Base-by-base conservation (phyloP, 106 monocot genomes). In the Phalaenopsis aphrodite region DNA sequence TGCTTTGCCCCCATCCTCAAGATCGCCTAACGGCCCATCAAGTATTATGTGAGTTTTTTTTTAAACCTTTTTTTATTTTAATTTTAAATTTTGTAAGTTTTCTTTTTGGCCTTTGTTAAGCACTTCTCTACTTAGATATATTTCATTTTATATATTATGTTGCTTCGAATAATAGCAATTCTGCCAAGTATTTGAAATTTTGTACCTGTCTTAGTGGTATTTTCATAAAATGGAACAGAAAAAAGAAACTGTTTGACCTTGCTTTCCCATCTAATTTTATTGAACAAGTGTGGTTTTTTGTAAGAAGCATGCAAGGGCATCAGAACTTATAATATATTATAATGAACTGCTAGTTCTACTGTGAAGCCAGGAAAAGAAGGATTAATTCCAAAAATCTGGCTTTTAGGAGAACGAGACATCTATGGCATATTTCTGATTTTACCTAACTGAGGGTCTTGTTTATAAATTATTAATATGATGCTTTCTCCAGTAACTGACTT, bases 11-110 rank as follows among this genome's bases (percentile, higher is more conserved):
- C 77, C 86, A 77, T 46, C 88, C 91, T 80, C 66, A 65, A 8
- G 80, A 88, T 42, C 91, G 91, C 39, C 61, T 91, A 56, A 91
- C 84, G 48, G 91, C 91, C 14, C 88, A 91, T 81, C 73, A 88
- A 88, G 91, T 91, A 45, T 82, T 91, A 76, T 88, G 91, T 91
- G 76, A 69, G 80, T 85, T 38, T 58, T 19, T 75, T 71, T 5
- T 14, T 19, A n/a, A 30, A 30, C 30, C 30, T 30, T 30, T 30
- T 30, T 30, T 30, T 30, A 30, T 30, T 30, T 30, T 30, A 30
- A 30, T 30, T 30, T 30, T 30, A 30, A 30, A 30, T 30, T 30
- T 30, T 30, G 30, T 30, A 30, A 30, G 30, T 57, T 14, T 19
- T 19, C 15, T 79, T 36, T 65, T 82, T 47, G 23, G 55, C 17